Base-by-base conservation (phyloP, 352 stramenopile genomes). In the Pythium sp. region DNA sequence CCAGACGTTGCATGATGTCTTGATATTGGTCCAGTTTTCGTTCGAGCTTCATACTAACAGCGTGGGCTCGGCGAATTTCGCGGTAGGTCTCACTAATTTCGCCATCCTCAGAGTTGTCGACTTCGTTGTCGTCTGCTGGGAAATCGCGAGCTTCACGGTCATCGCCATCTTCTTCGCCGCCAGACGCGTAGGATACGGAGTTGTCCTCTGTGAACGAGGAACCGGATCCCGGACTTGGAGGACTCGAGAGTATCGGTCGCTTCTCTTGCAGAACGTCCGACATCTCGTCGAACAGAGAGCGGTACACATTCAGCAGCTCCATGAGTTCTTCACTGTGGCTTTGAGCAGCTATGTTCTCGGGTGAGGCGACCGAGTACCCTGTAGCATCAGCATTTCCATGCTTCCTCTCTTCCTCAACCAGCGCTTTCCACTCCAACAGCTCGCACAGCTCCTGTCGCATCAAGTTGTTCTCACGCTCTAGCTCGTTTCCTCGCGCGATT, bases 21-120 rank as follows among this genome's bases (percentile, higher is more conserved):
- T 94, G 81, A 51, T 82, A 94, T 12, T 81, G 74, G 12, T 94
- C 86, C 56, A 94, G 72, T n/a, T 86, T 83, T 3, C 76, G 76
- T 46, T 89, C 81, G n/a, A 94, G 71, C 64, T 84, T 84, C 51
- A 81, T 77, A 26, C 79, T 72, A 22, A 94, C 57, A 18, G 72
- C 68, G 34, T 87, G 84, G 8, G 86, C 83, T 36, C 86, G 82
- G 51, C 82, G 84, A 47, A 89, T 86, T 54, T 94, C 86, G 8
- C 80, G 79, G 20, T 81, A 71, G 30, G 78, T 72, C 36, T 69
- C 71, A n/a, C 67, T 76, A 34, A 70, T 26, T 32, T 81, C 73
- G 6, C 74, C 79, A 22, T 82, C 69, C 9, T 87, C 70, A 2
- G 67, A 81, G 18, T 77, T 72, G 3, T 71, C 71, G 15, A 38